phyloP scores from a whole-genome alignment of 2,329 filamentous ascomycete species.

The Diaporthe longicolla region DNA sequence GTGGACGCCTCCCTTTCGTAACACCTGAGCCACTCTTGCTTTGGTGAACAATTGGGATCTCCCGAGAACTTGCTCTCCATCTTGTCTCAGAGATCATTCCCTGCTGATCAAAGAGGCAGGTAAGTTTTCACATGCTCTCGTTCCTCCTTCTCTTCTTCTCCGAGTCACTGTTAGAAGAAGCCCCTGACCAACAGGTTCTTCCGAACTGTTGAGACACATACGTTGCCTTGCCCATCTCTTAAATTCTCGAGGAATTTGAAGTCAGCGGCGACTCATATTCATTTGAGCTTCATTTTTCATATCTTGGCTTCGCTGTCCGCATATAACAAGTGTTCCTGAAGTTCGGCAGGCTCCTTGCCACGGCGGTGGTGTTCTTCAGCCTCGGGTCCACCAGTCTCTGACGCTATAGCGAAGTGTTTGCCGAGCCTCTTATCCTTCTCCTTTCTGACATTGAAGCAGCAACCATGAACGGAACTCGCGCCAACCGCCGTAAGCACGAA shows the following conservation, averaged over 20 bases:
- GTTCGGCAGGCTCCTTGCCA: background rate
- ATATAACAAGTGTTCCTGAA: background rate
- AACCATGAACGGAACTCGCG: constrained; percentile 21
- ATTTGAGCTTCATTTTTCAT: too few species aligned
- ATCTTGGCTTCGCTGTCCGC: background rate
- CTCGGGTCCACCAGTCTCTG: background rate
- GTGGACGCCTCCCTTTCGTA: background rate
- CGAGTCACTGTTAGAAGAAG: background rate
- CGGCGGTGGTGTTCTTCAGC: too few species aligned
- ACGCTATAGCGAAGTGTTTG: background rate
- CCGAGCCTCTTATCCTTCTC: background rate
- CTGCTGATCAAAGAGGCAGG: background rate
- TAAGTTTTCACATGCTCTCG: background rate
- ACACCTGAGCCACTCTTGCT: background rate
- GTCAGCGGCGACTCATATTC: background rate
- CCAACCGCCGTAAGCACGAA: background rate
- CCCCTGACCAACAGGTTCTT: background rate
- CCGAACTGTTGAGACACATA: background rate
- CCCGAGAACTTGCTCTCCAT: background rate
- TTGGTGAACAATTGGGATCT: background rate
- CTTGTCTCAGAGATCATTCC: background rate
- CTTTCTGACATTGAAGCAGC: background rate
- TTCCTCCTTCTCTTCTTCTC: too few species aligned
- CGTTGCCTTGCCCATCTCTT: too few species aligned
- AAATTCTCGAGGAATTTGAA: background rate